Evolutionary conservation across 108 stramenopile species (phyloP).

Genomic region (Pseudonitzschia multiseries): DNA sequence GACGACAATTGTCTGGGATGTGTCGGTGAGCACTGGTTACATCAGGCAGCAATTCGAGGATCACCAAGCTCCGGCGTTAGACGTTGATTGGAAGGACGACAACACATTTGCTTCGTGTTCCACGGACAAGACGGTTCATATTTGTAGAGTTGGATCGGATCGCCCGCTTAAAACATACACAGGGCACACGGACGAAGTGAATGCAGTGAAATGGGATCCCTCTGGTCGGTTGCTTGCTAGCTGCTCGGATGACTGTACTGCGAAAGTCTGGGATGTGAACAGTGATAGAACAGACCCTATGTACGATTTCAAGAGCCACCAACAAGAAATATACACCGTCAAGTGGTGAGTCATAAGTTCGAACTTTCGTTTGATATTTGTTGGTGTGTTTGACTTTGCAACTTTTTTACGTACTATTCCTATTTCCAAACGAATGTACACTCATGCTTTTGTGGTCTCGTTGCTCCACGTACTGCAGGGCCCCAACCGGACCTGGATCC

Average conservation of each 20-base stretch:
- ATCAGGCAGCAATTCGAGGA: constrained; percentile 89
- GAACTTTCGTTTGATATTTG: neutral
- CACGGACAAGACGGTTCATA: constrained; percentile 93
- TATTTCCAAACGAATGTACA: no score
- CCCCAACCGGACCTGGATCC: constrained; percentile 92
- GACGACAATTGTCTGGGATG: constrained; percentile 96
- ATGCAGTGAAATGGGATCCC: constrained; percentile 97
- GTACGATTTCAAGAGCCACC: constrained; percentile 89
- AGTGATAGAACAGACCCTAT: constrained; percentile 61
- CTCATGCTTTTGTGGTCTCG: neutral
- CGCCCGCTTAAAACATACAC: constrained; percentile 65
- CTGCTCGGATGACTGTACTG: constrained; percentile 96
- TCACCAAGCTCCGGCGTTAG: constrained; percentile 87
- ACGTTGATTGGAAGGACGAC: constrained; percentile 96
- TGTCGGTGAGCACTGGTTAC: constrained; percentile 60
- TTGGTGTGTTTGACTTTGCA: neutral
- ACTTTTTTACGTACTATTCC: neutral
- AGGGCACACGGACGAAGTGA: constrained; percentile 93
- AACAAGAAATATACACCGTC: constrained; percentile 95
- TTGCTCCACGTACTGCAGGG: constrained; percentile 28
- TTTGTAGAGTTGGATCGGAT: constrained; percentile 73
- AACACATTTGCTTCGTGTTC: constrained; percentile 94
- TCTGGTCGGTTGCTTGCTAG: constrained; percentile 88
- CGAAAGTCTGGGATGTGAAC: constrained; percentile 90
- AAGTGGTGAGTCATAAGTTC: constrained; percentile 72